phyloP scores from a whole-genome alignment of 768 basidiomycete genomes.

The Paxillus ammoniavirescens region DNA sequence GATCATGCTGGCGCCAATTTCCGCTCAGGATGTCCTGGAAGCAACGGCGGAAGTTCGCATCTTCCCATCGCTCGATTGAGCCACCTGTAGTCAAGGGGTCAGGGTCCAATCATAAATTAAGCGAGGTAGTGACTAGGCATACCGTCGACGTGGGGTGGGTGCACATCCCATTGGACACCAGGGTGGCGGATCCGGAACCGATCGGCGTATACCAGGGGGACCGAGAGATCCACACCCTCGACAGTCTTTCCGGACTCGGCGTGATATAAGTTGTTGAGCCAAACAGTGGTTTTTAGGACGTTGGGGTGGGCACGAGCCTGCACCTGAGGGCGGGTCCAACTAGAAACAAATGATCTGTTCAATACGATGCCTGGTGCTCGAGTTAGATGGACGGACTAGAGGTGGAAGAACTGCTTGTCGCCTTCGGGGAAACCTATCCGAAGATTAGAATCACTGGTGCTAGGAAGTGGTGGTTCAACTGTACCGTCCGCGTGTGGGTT shows the following conservation, averaged over 20 bases:
- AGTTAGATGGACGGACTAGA: constrained; percentile 49
- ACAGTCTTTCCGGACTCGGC: constrained; percentile 34
- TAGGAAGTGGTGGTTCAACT: neutral
- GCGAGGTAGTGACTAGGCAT: constrained; percentile 27
- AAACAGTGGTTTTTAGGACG: constrained; percentile 52
- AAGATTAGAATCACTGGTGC: neutral
- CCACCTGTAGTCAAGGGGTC: constrained; percentile 45
- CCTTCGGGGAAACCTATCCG: constrained; percentile 46
- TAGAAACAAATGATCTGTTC: neutral
- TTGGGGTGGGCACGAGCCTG: constrained; percentile 68
- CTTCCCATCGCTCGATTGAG: constrained; percentile 74
- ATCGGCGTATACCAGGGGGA: constrained; percentile 70
- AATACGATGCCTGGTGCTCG: neutral
- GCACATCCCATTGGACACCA: constrained; percentile 52
- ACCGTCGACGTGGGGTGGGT: constrained; percentile 55
- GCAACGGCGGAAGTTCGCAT: constrained; percentile 53
- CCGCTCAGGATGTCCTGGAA: constrained; percentile 62
- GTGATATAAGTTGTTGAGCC: constrained; percentile 67
- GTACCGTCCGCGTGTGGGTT: constrained; percentile 59
- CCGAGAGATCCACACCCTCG: constrained; percentile 57
- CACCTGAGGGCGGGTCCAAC: constrained; percentile 55
- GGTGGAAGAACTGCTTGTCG: constrained; percentile 72
- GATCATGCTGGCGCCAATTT: constrained; percentile 63
- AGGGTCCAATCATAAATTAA: neutral
- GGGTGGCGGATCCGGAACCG: constrained; percentile 73